Conservation (phyloP, 2,329 filamentous ascomycete species). For the Cladosporium sp. region DNA sequence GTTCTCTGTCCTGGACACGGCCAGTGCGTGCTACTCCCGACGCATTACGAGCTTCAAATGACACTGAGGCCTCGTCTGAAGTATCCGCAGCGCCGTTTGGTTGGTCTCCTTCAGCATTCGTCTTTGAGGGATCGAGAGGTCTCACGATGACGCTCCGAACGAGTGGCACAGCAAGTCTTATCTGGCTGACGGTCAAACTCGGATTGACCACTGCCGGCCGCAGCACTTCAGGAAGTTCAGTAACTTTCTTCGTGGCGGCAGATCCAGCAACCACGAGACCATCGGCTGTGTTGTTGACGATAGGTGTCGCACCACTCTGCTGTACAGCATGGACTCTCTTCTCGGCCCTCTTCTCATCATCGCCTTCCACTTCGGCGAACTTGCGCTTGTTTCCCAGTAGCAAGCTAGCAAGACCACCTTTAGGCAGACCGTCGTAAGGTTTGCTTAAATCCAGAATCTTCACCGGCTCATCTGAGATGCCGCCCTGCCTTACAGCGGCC, state of each 20-base stretch:
- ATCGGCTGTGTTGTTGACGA: constrained; percentile 74
- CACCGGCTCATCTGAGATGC: constrained; percentile 43
- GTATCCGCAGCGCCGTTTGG: constrained; percentile 40
- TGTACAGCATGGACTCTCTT: constrained; percentile 62
- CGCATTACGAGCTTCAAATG: constrained; percentile 89
- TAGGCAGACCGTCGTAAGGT: constrained; percentile 89
- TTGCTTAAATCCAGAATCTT: constrained; percentile 87
- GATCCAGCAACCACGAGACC: constrained; percentile 77
- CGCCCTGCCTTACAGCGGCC: constrained; percentile 65
- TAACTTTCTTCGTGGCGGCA: constrained; percentile 47
- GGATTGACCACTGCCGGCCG: constrained; percentile 86
- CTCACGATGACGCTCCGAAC: constrained; percentile 80
- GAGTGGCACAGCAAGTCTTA: constrained; percentile 84
- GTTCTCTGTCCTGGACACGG: constrained; percentile 69
- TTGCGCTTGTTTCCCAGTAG: constrained; percentile 93
- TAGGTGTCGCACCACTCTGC: constrained; percentile 67
- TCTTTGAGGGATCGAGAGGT: constrained; percentile 69
- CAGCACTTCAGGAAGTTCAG: constrained; percentile 73
- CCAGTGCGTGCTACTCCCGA: constrained; percentile 60
- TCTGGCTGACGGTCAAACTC: constrained; percentile 75
- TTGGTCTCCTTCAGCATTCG: constrained; percentile 50
- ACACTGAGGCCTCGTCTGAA: constrained; percentile 61
- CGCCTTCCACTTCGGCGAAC: constrained; percentile 69
- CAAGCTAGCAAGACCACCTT: constrained; percentile 82
- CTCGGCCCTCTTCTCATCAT: constrained; percentile 67